Evolutionary conservation across 108 stramenopile species (phyloP), one percentile per base, ranked within the genome.

Genomic region (Skeletonema marinoi): DNA sequence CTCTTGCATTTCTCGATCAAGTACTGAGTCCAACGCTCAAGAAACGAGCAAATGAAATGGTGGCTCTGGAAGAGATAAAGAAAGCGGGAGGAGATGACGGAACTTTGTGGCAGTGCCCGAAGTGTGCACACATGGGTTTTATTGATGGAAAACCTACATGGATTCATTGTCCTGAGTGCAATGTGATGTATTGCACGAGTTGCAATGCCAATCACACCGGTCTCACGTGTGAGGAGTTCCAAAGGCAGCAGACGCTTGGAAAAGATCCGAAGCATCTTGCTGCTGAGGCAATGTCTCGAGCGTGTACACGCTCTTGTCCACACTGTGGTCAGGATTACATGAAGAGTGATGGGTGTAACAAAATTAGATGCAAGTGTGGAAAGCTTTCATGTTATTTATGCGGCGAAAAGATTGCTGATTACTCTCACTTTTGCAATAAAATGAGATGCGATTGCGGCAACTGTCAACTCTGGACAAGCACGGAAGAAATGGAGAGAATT

Each of bases 301-400:
- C 71, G 3, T 32, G 31, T 19, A 62, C 46, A 33, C 60, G 61
- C 17, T 73, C 21, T 48, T 73, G 71, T 25, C 71, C 71, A 60
- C 74, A 67, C 36, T 64, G 63, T 29, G 25, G 25, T 61, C 56
- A n/a, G 16, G n/a, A 74, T 17, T 74, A 41, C 48, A 54, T 65
- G 48, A 74, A 65, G 44, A 41, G 59, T 54, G 73, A 74, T 12
- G 73, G 73, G 0, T 74, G 73, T 16, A 74, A 74, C 51, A 74
- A 74, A 32, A 74, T 74, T 19, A 32, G 6, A 46, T 74, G 73
- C 66, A 67, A 41, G 46, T 68, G 74, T 51, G 39, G 31, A 54
- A n/a, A 25, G 0, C 14, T 35, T 12, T 59, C 51, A 38, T 75
- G 66, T 32, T 75, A 75, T 38, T 35, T 75, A 1, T 75, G 74